Base-by-base conservation (phyloP, 2,329 filamentous ascomycete genomes). In the Piedraia hortae region DNA sequence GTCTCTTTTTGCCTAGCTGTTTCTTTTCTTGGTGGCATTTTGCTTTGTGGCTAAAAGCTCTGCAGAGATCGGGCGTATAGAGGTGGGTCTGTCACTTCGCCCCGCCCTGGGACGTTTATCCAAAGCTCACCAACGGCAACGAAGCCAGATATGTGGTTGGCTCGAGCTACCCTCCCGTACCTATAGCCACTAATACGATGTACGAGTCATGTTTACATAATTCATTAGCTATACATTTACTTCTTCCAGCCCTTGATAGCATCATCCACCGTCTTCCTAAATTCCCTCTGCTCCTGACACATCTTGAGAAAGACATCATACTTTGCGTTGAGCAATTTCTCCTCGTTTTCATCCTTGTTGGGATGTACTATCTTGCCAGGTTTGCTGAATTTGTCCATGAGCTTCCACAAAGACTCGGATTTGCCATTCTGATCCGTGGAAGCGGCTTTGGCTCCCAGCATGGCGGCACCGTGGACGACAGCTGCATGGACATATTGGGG, bases 351-450 rank as follows among this genome's bases (percentile, higher is more conserved):
- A 41, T 88, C 62, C 23, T 55, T 61, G 11, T 65, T 65, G 0
- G 82, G 78, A 44, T 67, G 57, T 2, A 91, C 70, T 21, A 78
- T 62, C 36, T 69, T 74, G 14, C 82, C 85, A 5, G 77, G 71
- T 56, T 91, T 90, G 51, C 74, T 89, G 69, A 91, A 85, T 25
- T 78, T 64, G 45, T 89, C 75, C 85, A 97, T 97, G 42, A 97
- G 91, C 34, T 66, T 62, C 85, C 85, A 97, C 29, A 97, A 53
- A 18, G 71, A 62, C 51, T 91, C 80, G 0, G 73, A 80, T 37
- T 69, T 67, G 19, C 75, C 74, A 6, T 72, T 58, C 17, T 58
- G 56, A 37, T 72, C 67, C 14, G 71, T 70, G 35, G 71, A 85
- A 4, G 82, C 85, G n/a, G 85, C 85, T 49, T 93, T 93, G 26